Evolutionary conservation across 2,329 filamentous ascomycete species (phyloP).

Genomic region (Pyricularia sp.): DNA sequence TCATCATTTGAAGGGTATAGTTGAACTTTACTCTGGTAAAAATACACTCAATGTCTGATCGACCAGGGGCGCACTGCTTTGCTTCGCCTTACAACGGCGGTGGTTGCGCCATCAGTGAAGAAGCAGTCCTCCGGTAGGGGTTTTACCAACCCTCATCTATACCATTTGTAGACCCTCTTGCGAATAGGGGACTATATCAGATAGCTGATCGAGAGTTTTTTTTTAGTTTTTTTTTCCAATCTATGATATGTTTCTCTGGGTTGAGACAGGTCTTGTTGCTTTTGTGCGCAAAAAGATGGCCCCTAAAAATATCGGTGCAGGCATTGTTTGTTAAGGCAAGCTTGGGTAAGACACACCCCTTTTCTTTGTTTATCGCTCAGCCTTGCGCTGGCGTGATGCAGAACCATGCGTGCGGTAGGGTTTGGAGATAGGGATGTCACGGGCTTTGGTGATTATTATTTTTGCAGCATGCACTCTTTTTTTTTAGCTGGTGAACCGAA

Average conservation of each 20-base stretch:
- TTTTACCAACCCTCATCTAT: neutral
- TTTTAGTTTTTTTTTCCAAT: neutral
- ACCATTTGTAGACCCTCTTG: neutral
- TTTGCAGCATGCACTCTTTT: neutral
- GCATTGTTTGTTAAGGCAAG: neutral
- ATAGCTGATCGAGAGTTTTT: neutral
- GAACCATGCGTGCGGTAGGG: neutral
- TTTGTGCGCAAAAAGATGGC: neutral
- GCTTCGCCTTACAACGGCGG: neutral
- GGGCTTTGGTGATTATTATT: neutral
- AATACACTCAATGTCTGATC: too few species aligned
- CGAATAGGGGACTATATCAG: neutral
- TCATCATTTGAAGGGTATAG: too few species aligned
- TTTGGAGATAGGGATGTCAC: neutral
- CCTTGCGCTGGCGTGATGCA: neutral
- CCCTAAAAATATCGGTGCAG: neutral
- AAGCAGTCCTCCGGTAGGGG: neutral
- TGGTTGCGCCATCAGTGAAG: neutral
- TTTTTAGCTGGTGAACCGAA: neutral
- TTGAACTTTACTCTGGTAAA: too few species aligned
- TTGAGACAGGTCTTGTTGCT: neutral
- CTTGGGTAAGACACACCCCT: too few species aligned
- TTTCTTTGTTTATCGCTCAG: neutral
- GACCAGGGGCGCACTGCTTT: too few species aligned
- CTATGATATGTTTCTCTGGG: neutral